Percentiles rank a stretch among this genome's conserved stretches.
Evolutionary conservation across 1,284 basidiomycete genomes (phyloP).

Genomic region (Cystobasidiaceae sp.): DNA sequence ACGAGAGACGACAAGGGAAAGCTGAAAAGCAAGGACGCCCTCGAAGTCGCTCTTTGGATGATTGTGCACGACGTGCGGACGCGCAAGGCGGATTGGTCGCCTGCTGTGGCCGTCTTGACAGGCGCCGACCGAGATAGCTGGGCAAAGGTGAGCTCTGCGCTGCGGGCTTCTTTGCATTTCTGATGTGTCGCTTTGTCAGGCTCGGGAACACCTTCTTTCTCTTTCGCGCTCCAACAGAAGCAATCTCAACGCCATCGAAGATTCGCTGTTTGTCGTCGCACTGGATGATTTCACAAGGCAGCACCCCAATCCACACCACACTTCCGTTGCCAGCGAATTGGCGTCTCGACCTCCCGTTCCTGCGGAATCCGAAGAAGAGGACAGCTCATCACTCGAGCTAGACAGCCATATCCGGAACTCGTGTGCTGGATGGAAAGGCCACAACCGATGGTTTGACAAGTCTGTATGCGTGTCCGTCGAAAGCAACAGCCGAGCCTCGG

Average conservation of each 20-base stretch:
- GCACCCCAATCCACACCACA: slow-evolving; percentile 40
- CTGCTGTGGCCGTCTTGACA: slow-evolving; percentile 63
- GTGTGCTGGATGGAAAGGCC: slow-evolving; percentile 60
- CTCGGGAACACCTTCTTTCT: slow-evolving; percentile 64
- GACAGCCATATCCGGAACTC: slow-evolving; percentile 77
- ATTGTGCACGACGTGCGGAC: slow-evolving; percentile 64
- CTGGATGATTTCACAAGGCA: slow-evolving; percentile 54
- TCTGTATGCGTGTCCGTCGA: slow-evolving; percentile 76
- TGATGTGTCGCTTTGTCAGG: too few species aligned
- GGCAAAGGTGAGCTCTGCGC: slow-evolving; percentile 59
- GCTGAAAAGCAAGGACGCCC: slow-evolving; percentile 51
- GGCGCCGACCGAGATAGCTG: slow-evolving; percentile 78
- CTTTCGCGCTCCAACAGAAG: slow-evolving; percentile 62
- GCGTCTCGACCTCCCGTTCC: slow-evolving; percentile 47
- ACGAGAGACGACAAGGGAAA: slow-evolving; percentile 55
- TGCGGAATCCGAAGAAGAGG: slow-evolving; percentile 51
- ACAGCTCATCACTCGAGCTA: slow-evolving; percentile 51
- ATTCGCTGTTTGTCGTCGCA: slow-evolving; percentile 68
- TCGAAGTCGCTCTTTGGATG: slow-evolving; percentile 63
- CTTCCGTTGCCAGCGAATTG: slow-evolving; percentile 40
- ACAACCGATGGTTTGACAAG: slow-evolving; percentile 93
- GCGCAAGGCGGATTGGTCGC: slow-evolving; percentile 53
- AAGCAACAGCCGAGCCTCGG: slow-evolving; percentile 75
- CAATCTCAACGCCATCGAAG: slow-evolving; percentile 60
- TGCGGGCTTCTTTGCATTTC: too few species aligned